Conservation (phyloP, 1,139 yeast genomes). For the Scheffersomyces illinoinensis region DNA sequence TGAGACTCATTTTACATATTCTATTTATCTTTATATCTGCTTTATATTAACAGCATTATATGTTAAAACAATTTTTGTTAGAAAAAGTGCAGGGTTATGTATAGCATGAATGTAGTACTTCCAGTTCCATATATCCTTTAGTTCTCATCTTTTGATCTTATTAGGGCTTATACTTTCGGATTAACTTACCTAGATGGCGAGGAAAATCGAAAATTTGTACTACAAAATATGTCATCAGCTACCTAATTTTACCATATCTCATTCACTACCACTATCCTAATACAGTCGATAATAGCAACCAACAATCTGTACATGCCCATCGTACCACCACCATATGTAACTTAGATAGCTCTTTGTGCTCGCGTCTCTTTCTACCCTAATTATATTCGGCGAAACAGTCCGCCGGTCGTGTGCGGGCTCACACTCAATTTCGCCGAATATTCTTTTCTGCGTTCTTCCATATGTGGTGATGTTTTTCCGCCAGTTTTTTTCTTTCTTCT, state of each 20-base stretch:
- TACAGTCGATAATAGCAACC: background rate
- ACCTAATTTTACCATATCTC: background rate
- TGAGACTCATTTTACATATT: background rate
- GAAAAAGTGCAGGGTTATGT: background rate
- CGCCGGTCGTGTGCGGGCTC: background rate
- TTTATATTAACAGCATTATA: background rate
- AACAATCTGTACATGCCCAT: background rate
- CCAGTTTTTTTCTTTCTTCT: background rate
- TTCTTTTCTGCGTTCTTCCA: background rate
- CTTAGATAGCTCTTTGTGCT: background rate
- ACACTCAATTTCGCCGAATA: background rate
- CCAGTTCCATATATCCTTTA: too few species aligned
- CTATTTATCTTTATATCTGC: background rate
- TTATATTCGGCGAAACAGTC: background rate
- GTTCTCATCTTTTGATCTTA: too few species aligned
- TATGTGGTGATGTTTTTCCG: background rate
- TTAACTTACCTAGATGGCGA: too few species aligned
- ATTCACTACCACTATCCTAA: background rate
- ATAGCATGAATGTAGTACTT: too few species aligned
- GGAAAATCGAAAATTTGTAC: too few species aligned
- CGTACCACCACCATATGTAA: background rate
- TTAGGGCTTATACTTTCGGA: too few species aligned
- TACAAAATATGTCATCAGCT: background rate
- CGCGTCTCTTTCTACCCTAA: background rate
- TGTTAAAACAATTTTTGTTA: background rate